Percentiles rank a stretch among this genome's conserved stretches.
Conservation (phyloP, 495 filamentous ascomycete genomes). For the Penicillium manginii region DNA sequence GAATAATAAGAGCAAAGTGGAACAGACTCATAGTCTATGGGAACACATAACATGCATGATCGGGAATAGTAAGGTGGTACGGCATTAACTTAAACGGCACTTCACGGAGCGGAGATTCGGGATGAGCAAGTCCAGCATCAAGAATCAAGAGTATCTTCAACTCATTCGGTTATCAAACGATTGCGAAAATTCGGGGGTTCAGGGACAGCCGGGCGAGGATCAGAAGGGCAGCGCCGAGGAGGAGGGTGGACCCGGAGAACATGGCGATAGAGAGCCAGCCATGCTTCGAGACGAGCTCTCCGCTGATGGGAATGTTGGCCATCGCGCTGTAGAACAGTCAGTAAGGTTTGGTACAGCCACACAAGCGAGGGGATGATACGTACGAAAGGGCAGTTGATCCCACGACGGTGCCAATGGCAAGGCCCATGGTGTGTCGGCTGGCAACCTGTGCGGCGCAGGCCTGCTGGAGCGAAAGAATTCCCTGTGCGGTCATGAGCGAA, state of each 20-base stretch:
- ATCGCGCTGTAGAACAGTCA: conserved; percentile 33
- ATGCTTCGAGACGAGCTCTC: conserved; percentile 34
- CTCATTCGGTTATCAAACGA: conserved; percentile 19
- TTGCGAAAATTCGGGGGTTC: conserved; percentile 20
- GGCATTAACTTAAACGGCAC: too few species aligned
- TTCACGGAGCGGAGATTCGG: too few species aligned
- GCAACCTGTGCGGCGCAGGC: conserved; percentile 45
- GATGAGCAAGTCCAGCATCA: too few species aligned
- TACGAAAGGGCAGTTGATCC: conserved; percentile 43
- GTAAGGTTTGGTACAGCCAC: background rate
- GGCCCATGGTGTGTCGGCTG: conserved; percentile 32
- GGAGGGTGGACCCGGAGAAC: conserved; percentile 36
- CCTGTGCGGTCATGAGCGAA: conserved; percentile 24
- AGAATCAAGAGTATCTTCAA: too few species aligned
- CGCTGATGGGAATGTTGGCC: conserved; percentile 42
- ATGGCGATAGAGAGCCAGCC: conserved; percentile 42
- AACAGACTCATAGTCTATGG: too few species aligned
- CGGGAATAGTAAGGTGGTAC: too few species aligned
- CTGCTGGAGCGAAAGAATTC: conserved; percentile 45
- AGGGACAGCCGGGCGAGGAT: conserved; percentile 31
- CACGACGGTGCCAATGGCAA: conserved; percentile 37
- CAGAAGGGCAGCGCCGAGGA: conserved; percentile 36
- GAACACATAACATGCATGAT: too few species aligned
- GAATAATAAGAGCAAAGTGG: too few species aligned
- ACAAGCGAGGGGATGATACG: conserved; percentile 3